phyloP scores from a whole-genome alignment of 1,284 basidiomycete species.

The Cryptococcus wingfieldii region DNA sequence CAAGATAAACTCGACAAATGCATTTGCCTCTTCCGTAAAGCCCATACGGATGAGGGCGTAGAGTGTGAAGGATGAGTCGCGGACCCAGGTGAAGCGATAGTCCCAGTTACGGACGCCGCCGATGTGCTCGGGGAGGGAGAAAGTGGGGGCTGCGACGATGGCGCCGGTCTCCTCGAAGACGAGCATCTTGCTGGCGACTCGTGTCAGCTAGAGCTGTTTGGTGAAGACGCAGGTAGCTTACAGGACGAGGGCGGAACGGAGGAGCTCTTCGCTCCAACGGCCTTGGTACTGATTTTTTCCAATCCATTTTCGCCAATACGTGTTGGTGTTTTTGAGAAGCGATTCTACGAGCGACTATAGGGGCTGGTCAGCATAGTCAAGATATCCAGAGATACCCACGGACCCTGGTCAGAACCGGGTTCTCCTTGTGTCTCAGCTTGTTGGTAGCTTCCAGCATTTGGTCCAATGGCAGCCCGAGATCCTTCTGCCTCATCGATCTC shows the following conservation, averaged over 20 bases:
- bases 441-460: constrained; percentile 55
- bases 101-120: constrained; percentile 81
- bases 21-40: constrained; percentile 68
- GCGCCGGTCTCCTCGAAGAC: constrained; percentile 57
- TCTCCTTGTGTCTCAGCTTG: constrained; percentile 55
- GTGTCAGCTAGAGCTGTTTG: constrained; percentile 1
- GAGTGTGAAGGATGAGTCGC: constrained; percentile 85
- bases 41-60: constrained; percentile 87
- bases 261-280: constrained; percentile 88
- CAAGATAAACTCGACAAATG: constrained; percentile 86
- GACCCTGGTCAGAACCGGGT: constrained; percentile 63
- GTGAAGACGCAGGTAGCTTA: constrained; percentile 49
- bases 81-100: constrained; percentile 57
- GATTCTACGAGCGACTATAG: constrained; percentile 23
- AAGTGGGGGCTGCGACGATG: constrained; percentile 86
- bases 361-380: background rate
- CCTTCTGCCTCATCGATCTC: constrained; percentile 42
- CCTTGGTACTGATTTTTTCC: constrained; percentile 65
- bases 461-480: constrained; percentile 55
- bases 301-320: constrained; percentile 86
- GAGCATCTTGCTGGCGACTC: constrained; percentile 43
- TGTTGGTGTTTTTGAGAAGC: constrained; percentile 57
- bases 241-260: constrained; percentile 74
- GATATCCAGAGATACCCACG: constrained; percentile 1
- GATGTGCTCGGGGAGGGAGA: constrained; percentile 84